Evolutionary conservation across 148 eudicot genomes (phyloP), one percentile per base, ranked within the genome.

Genomic region (Silene conica): DNA sequence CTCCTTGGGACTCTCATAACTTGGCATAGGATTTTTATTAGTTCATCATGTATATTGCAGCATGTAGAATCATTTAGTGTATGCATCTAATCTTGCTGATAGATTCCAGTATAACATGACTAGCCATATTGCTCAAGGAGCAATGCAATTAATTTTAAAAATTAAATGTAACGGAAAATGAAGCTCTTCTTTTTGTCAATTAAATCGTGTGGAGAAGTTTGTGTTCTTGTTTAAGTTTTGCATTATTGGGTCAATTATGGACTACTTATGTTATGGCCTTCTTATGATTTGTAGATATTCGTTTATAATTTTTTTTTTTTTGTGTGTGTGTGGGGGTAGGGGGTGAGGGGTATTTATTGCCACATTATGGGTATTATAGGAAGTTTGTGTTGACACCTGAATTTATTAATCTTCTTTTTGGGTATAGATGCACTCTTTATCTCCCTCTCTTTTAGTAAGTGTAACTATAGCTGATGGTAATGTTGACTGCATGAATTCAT

Each of bases 401-500:
- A 15, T 63, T 67, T 41, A 41, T 19, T 19, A 16, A 18, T 34
- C 19, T 16, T 38, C 22, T 26, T 63, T 31, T 64, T 31, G 48
- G 13, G 19, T 43, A 13, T 64, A 61, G 18, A 61, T 9, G 21
- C 9, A 21, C 19, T 38, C n/a, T 66, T 59, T n/a, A 28, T 22
- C 19, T 26, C 18, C 28, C 22, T 68, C 12, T 38, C 56, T 50
- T 46, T 31, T 59, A 50, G 61, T 3, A 22, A 4, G 19, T 70
- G 19, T 12, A 55, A 45, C 19, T 22, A 50, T 26, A 15, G 16
- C 18, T 70, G 18, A 75, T 45, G 73, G 41, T 68, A 13, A 63
- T 38, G 61, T 43, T 67, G 21, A 43, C 38, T 23, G 69, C 71
- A 14, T 70, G 52, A 1, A 60, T 67, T 70, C 76, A 69, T 82